Evolutionary conservation across 441 rosid genomes (phyloP).

Genomic region (Breynia disticha): DNA sequence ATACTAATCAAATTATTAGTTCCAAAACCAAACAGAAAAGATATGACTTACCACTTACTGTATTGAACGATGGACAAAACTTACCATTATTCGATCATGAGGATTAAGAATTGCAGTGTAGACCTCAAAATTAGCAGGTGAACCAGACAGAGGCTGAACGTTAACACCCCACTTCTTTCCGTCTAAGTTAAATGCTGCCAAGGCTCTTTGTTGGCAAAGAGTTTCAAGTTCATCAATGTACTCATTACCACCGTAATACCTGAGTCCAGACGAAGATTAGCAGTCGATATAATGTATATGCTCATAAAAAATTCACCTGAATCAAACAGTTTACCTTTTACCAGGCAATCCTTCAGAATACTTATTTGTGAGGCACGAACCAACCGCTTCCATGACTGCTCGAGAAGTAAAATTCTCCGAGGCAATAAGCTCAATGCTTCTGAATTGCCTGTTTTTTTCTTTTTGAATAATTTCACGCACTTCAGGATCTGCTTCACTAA

Average conservation of each 20-base stretch:
- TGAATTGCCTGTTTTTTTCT: slow-evolving; percentile 80
- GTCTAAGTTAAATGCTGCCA: slow-evolving; percentile 68
- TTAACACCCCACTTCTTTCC: slow-evolving; percentile 79
- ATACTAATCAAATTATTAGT: neutral
- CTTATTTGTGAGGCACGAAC: slow-evolving; percentile 89
- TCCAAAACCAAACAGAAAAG: too few relatives aligned
- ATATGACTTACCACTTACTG: too few relatives aligned
- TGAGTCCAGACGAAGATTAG: slow-evolving; percentile 16
- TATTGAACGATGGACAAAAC: neutral
- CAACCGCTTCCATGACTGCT: slow-evolving; percentile 94
- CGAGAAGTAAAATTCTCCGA: slow-evolving; percentile 82
- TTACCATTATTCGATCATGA: slow-evolving; percentile 84
- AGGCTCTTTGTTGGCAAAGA: slow-evolving; percentile 74
- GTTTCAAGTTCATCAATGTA: slow-evolving; percentile 79
- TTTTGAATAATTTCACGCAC: slow-evolving; percentile 47
- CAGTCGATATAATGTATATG: neutral
- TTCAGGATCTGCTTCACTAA: slow-evolving; percentile 71
- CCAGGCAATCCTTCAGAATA: slow-evolving; percentile 93
- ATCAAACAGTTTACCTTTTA: slow-evolving; percentile 46
- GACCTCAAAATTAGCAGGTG: slow-evolving; percentile 91
- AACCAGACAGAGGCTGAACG: slow-evolving; percentile 92
- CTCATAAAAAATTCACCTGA: slow-evolving; percentile 1
- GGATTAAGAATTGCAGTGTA: slow-evolving; percentile 79
- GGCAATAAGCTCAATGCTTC: slow-evolving; percentile 79
- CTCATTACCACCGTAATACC: slow-evolving; percentile 93